phyloP scores from a whole-genome alignment of 176 grass and related monocot species.

The Oryza meyeriana region DNA sequence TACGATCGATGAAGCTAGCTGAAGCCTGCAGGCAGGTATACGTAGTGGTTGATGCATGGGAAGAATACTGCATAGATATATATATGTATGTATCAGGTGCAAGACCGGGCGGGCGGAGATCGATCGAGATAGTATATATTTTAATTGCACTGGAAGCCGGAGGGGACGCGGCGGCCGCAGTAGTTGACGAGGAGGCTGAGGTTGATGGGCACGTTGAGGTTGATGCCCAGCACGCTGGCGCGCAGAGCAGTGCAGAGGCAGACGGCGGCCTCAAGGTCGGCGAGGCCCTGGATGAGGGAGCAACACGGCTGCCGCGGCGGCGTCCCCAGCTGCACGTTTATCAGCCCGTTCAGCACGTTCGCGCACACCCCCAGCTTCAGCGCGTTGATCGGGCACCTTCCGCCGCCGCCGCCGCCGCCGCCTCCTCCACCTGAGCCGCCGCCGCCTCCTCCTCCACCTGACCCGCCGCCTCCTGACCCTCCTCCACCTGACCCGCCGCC shows the following conservation, averaged over 20 bases:
- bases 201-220: conserved; percentile 64
- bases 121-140: too few species aligned
- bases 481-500: neutral
- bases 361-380: conserved; percentile 77
- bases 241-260: conserved; percentile 69
- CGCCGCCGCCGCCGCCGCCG: fast-evolving
- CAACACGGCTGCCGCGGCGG: conserved; percentile 68
- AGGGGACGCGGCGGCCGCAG: conserved; percentile 59
- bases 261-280: conserved; percentile 70
- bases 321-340: conserved; percentile 62
- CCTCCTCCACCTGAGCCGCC: neutral
- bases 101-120: too few species aligned
- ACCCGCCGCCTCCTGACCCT: neutral
- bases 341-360: conserved; percentile 67
- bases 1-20: too few species aligned
- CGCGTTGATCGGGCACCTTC: conserved; percentile 53
- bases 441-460: neutral
- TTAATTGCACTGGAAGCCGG: conserved; percentile 66
- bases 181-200: conserved; percentile 87
- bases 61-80: too few species aligned
- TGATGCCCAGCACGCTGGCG: conserved; percentile 71
- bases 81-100: too few species aligned
- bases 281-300: conserved; percentile 61
- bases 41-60: too few species aligned
- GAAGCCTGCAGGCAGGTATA: too few species aligned